phyloP scores from a whole-genome alignment of 108 stramenopile species.

The Discostella pseudostelligera region DNA sequence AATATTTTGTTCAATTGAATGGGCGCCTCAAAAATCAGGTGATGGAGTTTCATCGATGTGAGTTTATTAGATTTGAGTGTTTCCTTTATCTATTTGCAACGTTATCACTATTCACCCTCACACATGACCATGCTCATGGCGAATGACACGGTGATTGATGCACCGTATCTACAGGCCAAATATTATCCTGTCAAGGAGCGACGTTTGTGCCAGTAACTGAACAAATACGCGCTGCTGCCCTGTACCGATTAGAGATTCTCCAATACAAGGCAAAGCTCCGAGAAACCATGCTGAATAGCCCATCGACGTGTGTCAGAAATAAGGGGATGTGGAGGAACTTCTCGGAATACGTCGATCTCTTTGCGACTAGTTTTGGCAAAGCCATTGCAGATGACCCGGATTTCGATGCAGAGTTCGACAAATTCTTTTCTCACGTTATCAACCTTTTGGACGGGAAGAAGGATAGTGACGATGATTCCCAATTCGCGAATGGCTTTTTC shows the following conservation, averaged over 20 bases:
- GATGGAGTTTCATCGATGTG: constrained; percentile 54
- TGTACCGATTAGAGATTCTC: constrained; percentile 75
- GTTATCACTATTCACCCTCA: too few species aligned
- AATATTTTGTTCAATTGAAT: constrained; percentile 55
- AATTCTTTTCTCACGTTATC: constrained; percentile 65
- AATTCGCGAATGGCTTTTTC: background rate
- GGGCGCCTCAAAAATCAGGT: constrained; percentile 38
- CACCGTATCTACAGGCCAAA: too few species aligned
- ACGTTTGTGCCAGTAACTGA: constrained; percentile 82
- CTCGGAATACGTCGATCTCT: constrained; percentile 63
- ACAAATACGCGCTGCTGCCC: constrained; percentile 71
- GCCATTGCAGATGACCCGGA: constrained; percentile 80
- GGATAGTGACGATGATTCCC: constrained; percentile 13
- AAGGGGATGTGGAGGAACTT: constrained; percentile 55
- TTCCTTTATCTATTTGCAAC: too few species aligned
- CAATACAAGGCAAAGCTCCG: constrained; percentile 61
- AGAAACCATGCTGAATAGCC: constrained; percentile 35
- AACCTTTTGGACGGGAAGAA: constrained; percentile 66
- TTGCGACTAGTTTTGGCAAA: constrained; percentile 74
- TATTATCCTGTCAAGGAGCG: constrained; percentile 67
- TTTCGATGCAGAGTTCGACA: constrained; percentile 77
- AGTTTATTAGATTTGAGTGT: too few species aligned
- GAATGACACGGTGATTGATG: too few species aligned
- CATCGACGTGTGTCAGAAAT: constrained; percentile 4
- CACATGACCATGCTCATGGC: too few species aligned